Evolutionary conservation across 1,284 basidiomycete genomes (phyloP), one percentile per base, ranked within the genome.

Genomic region (Bjerkandera adusta): DNA sequence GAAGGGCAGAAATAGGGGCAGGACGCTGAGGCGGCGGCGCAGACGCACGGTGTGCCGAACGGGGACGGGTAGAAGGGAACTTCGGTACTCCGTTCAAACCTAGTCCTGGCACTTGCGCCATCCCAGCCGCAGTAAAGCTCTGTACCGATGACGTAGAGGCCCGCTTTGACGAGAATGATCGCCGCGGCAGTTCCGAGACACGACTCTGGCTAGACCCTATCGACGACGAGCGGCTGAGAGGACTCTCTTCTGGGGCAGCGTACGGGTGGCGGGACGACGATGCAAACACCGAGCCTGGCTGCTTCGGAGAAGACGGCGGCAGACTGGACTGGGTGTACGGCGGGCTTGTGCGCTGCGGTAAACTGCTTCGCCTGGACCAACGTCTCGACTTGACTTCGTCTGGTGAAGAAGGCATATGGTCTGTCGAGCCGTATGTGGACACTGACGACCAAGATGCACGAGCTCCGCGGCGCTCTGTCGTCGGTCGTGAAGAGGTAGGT

Each of bases 1-100:
- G 85, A 10, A 83, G 76, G 6, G 85, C 83, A 45, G 73, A 75
- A 15, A 72, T 81, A 0, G 85, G 85, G 4, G 82, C 76, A 27
- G 85, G 85, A 10, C 82, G 77, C 40, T 76, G 77, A 3, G 85
- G 84, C 7, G 83, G 83, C 2, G 82, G 83, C 60, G 83, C 73
- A 4, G 83, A 85, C 26, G 69, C 59, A 36, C 85, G 71, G 60
- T 65, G 83, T 11, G 71, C 57, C 4, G 72, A 66, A 18, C 57
- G 49, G 32, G 64, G 62, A 26, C 57, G 50, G 12, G 46, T 42
- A 12, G 55, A 53, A 15, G 53, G 45, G 15, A 59, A 49, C 39
- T 61, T 51, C 29, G 56, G 56, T 32, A 52, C 57, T 10, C 51
- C 51, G 4, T 33, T 54, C 20, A 50, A 57, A 39, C 62, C 52